phyloP scores from a whole-genome alignment of 139 green algal genomes.

The Nannochloris sp. region DNA sequence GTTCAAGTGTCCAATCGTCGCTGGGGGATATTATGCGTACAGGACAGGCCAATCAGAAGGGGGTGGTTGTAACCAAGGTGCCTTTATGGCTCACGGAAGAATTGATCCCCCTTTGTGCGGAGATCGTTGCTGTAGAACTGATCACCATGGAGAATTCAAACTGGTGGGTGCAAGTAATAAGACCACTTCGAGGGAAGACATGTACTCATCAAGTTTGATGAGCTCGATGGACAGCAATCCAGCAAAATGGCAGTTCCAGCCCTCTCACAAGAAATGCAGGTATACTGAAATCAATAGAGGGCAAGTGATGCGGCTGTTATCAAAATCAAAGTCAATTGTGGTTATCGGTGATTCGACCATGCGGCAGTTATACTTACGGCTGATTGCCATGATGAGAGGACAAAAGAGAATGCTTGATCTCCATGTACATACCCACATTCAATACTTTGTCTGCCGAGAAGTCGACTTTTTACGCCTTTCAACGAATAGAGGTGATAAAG shows the following conservation, averaged over 20 bases:
- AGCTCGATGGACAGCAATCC: not conserved
- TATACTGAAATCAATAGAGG: conserved; percentile 10
- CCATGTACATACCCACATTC: conserved; percentile 8
- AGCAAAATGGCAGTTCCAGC: not conserved
- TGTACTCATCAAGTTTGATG: not conserved
- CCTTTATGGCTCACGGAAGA: not conserved
- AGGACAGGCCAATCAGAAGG: conserved; percentile 7
- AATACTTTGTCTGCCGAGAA: conserved; percentile 7
- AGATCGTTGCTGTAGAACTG: conserved; percentile 3
- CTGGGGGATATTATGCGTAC: conserved; percentile 6
- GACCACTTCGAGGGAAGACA: not conserved
- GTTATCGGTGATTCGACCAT: conserved; percentile 12
- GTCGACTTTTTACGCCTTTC: conserved; percentile 10
- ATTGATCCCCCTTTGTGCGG: not conserved
- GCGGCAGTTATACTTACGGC: conserved; percentile 3
- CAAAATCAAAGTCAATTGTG: conserved; percentile 3
- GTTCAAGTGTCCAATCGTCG: conserved; percentile 10
- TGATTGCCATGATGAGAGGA: conserved; percentile 9
- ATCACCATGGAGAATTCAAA: conserved; percentile 6
- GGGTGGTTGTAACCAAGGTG: not conserved
- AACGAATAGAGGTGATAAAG: not conserved
- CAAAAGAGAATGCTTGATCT: conserved; percentile 1
- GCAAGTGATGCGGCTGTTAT: conserved; percentile 1
- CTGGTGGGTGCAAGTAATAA: not conserved
- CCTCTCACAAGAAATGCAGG: not conserved